Evolutionary conservation across 1,284 basidiomycete genomes (phyloP), one percentile per base, ranked within the genome.

Genomic region (Vanrija sp.): DNA sequence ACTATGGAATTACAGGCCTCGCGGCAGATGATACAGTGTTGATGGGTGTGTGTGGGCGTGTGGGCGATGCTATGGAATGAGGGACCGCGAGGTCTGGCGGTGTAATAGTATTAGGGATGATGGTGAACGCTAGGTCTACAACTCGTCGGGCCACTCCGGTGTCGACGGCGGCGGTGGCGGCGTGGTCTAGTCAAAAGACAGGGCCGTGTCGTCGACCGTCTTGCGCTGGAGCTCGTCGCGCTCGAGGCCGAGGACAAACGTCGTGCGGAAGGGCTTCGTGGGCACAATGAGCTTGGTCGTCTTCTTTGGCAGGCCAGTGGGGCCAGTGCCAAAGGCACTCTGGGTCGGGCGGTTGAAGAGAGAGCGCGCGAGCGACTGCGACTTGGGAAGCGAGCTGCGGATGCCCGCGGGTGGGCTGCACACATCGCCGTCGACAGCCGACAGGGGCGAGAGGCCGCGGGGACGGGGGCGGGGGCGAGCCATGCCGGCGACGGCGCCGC

Each of bases 201-300:
- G 34, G 34, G 12, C 34, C 34, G 34, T 14, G 12, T 34, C 34
- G 34, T 34, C 34, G 12, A 34, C 34, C 9, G 34, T 34, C 57
- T 48, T 58, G 42, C 57, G 49, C 12, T 69, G 67, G 23, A 75
- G 61, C 55, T 75, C 73, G 56, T 62, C 70, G 40, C 69, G 60
- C 15, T 65, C 66, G 46, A 75, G 62, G 26, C 61, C 66, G 18
- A 75, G 61, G 56, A 72, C 71, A 54, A 75, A 75, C n/a, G 67
- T 72, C 34, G 69, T 73, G 48, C 64, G 64, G 58, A 75, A 68
- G 10, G 58, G 49, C 57, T 75, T 73, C 1, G 67, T 67, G 26
- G 73, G 69, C n/a, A 75, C 72, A 42, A 75, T 71, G 38, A 75
- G 38, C 57, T 75, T 75, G 34, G 57, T 61, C 19, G 60, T 59